Evolutionary conservation across 2,329 filamentous ascomycete species (phyloP), one percentile per base, ranked within the genome.

Genomic region (Pseudogymnoascus sp.): DNA sequence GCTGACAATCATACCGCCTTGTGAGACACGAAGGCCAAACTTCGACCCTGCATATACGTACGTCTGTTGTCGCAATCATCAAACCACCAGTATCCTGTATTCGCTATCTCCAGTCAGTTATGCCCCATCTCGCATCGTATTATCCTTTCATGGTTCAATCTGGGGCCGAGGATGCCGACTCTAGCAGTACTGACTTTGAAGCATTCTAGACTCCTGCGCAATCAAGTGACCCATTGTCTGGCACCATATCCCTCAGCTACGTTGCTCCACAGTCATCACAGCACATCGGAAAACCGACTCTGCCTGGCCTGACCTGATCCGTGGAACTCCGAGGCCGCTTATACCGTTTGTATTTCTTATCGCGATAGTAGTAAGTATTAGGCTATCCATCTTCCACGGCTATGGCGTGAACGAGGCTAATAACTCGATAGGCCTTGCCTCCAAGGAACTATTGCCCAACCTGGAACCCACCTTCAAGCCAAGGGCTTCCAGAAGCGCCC

Each of bases 371-470:
- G 50, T 56, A 56, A 33, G 50, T 56, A 21, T 21, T 56, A 28
- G 50, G 50, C n/a, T 56, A 21, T 21, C 16, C 50, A 56, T 18
- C 50, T 6, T 18, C 16, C 10, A 11, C 28, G 4, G 2, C 50
- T 5, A 11, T 33, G 50, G 10, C 10, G 28, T 56, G 28, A 11
- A 33, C 6, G 28, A 18, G 50, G 25, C n/a, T 56, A 33, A 56
- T 56, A 33, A 33, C 50, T 56, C n/a, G n/a, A 33, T 8, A 56
- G 50, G 50, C 50, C 50, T 56, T 56, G 50, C 59, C 33, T 40
- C 59, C 21, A 60, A 38, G 59, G 35, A 60, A n/a, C 59, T 60
- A 60, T 60, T 40, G 59, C 59, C 59, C 59, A 60, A 38, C 59
- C 59, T 60, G 59, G 59, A 60, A 60, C 33, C 59, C 59, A 40